Conservation (phyloP, 2,329 filamentous ascomycete genomes). For the Penicillium sp. region DNA sequence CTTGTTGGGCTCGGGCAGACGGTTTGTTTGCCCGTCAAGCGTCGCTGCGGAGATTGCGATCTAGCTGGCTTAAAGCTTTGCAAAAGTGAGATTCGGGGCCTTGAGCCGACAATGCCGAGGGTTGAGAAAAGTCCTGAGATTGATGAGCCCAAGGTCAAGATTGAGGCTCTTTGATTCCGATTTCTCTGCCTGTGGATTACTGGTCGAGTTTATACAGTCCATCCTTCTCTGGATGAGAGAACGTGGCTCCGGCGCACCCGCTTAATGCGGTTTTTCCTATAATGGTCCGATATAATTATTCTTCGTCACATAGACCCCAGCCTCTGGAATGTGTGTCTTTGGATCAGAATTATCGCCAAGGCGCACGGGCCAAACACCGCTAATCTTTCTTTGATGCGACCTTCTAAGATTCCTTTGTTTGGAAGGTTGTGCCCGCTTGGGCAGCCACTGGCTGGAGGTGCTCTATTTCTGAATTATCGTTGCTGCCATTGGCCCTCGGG, state of each 20-base stretch:
- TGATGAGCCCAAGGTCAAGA: conserved; percentile 27
- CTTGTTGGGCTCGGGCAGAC: conserved; percentile 87
- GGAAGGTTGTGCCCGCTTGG: neutral
- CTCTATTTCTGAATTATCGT: neutral
- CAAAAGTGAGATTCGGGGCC: conserved; percentile 65
- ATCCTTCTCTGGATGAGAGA: neutral
- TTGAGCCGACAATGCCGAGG: conserved; percentile 59
- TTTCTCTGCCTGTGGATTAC: neutral
- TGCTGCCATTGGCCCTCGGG: neutral
- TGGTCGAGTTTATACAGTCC: neutral
- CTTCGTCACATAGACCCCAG: neutral
- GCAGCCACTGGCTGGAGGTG: too few relatives aligned
- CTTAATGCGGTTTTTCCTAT: too few relatives aligned
- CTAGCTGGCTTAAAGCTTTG: conserved; percentile 75
- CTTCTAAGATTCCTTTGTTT: neutral
- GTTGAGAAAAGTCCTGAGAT: conserved; percentile 16
- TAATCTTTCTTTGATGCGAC: neutral
- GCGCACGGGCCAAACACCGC: too few relatives aligned
- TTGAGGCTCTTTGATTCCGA: conserved; percentile 18
- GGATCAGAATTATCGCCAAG: too few relatives aligned
- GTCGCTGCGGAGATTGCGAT: conserved; percentile 82
- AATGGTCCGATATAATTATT: neutral
- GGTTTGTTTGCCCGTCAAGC: conserved; percentile 76
- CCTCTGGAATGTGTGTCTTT: neutral
- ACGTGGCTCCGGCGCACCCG: too few relatives aligned